Percentiles rank a stretch among this genome's conserved stretches.
Conservation (phyloP, 164 flowering plant species). For the Malania oleifera region DNA sequence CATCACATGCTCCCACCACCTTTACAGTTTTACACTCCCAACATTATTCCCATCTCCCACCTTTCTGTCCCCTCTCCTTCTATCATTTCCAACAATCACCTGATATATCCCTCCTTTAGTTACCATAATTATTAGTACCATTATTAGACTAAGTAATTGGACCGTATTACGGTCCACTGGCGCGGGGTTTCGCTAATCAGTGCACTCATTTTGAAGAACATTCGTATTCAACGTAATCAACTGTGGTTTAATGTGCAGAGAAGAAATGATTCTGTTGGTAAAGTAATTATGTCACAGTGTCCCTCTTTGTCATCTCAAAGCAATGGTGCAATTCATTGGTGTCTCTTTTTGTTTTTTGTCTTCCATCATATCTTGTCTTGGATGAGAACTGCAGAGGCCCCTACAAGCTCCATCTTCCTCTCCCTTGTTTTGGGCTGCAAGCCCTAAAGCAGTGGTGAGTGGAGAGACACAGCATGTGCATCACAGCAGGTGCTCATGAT, state of each 20-base stretch:
- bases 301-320: slow-evolving; percentile 21
- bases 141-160: slow-evolving; percentile 11
- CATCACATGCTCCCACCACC: slow-evolving; percentile 44
- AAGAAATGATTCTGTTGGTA: slow-evolving; percentile 14
- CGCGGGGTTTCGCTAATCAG: slow-evolving; percentile 16
- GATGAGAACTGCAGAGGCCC: slow-evolving; percentile 12
- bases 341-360: slow-evolving; percentile 17
- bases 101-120: background rate
- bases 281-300: slow-evolving; percentile 23
- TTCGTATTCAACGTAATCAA: slow-evolving; percentile 1
- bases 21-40: slow-evolving; percentile 29
- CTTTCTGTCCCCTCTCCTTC: slow-evolving; percentile 23
- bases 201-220: slow-evolving; percentile 16
- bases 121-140: slow-evolving; percentile 8
- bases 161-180: slow-evolving; percentile 14
- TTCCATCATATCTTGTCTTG: slow-evolving; percentile 33
- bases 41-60: slow-evolving; percentile 21
- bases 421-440: slow-evolving; percentile 1
- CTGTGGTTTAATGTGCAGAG: slow-evolving; percentile 12
- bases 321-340: slow-evolving; percentile 13
- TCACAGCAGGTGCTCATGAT: no score
- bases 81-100: slow-evolving; percentile 13
- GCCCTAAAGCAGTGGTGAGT: background rate
- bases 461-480: no score
- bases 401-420: slow-evolving; percentile 3